Base-by-base conservation (phyloP, 129 eudicot species). In the Glebionis coronaria region DNA sequence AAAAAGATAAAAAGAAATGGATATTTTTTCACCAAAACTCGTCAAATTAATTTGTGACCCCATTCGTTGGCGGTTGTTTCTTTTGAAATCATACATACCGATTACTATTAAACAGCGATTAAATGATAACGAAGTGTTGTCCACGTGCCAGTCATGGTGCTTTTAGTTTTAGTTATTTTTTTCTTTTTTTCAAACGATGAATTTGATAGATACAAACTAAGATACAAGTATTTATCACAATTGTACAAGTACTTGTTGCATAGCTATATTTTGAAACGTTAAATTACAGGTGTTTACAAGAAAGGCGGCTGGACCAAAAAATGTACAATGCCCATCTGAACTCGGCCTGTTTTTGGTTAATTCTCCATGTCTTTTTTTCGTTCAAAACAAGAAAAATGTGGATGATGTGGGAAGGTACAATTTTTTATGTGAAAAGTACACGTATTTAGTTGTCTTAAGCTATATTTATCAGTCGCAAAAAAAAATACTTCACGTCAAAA, bases 51-150 rank as follows among this genome's bases (percentile, higher is more conserved):
- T 67, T 55, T 71, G 57, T 67, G 75, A 67, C 60, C 38, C 42
- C 52, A 71, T 62, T 64, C 60, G 75, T 79, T 83, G 88, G 88
- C 88, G 83, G 82, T 27, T 57, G 8, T 77, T 67, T 23, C 27
- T 62, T 71, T 71, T 66, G 57, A 76, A 76, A 75, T 76, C 75
- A 68, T 59, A 75, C 75, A 68, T 59, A 75, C 14, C 40, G 54
- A 21, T 68, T 14, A 25, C 16, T n/a, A n/a, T n/a, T 40, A 57
- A 27, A 76, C 80, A 76, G 70, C 75, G 75, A 76, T 42, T 63
- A 76, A 42, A 27, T 57, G 28, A 13, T 50, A 31, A 45, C 29
- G 55, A 27, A 12, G 62, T 50, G 47, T 9, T 38, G 73, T 50
- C 46, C 74, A 75, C 69, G 74, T 63, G 74, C 69, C 42, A 1